Base-by-base conservation (phyloP, 2,329 filamentous ascomycete species). In the Penicillium hordei region DNA sequence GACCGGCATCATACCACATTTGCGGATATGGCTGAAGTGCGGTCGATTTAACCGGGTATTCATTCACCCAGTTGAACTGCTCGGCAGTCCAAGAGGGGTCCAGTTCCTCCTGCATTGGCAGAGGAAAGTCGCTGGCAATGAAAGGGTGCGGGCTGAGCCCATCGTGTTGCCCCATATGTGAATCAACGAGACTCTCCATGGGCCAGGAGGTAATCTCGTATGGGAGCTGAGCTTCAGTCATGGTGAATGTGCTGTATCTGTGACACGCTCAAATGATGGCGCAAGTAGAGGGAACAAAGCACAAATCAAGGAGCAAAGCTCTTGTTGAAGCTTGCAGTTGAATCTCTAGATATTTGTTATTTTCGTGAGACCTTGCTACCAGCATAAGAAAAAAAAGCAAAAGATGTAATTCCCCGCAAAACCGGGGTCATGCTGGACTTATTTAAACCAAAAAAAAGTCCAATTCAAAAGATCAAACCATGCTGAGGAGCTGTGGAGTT, bases 1-100 rank as follows among this genome's bases (percentile, higher is more conserved):
- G 34, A 23, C 57, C 57, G 19, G 52, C 52, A 1, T 56, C 57
- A 40, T 56, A 59, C 52, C 52, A 58, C 17, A 43, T 33, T n/a
- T 55, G 44, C 0, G 56, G 56, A 29, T 58, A 58, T 49, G 56
- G 52, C 19, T 55, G 52, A 13, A 38, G 34, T 13, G 33, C 5
- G n/a, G n/a, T n/a, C 1, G 40, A 13, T 33, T 55, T 51, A 2
- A 23, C 15, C 12, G 36, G 27, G 12, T 29, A n/a, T 50, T 25
- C 21, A 13, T 42, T 31, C 8, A 23, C 6, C 52, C 45, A 51
- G 36, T 36, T 42, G 5, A 40, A 33, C 17, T 53, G 19, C 19
- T 49, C 36, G 3, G 7, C 8, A 9, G 25, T 9, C 55, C 36
- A 48, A 27, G n/a, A 42, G 1, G 52, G 29, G 21, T 55, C 40